Evolutionary conservation across 345 rosid species (phyloP).

Genomic region (Salix brachista): DNA sequence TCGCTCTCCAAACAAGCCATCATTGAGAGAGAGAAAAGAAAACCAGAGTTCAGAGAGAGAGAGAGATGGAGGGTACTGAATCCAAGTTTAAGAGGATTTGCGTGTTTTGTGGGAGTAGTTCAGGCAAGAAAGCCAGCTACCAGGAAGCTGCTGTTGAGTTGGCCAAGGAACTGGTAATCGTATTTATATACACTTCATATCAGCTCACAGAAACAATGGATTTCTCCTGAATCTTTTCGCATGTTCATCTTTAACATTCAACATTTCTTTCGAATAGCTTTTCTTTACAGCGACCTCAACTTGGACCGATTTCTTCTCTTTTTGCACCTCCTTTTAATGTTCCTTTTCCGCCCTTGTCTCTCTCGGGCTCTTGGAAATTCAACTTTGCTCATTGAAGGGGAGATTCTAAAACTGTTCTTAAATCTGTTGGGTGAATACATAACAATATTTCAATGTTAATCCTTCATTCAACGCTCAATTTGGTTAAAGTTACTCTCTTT

Average conservation of each 20-base stretch:
- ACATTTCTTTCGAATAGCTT: neutral
- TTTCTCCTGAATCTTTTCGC: neutral
- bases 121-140: conserved; percentile 73
- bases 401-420: neutral
- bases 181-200: neutral
- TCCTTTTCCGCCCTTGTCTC: neutral
- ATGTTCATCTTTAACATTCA: neutral
- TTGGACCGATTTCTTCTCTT: neutral
- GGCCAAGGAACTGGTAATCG: conserved; percentile 70
- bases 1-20: neutral
- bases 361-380: neutral
- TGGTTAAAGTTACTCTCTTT: neutral
- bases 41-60: conserved; percentile 1
- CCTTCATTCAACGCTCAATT: neutral
- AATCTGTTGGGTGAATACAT: neutral
- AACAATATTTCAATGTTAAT: neutral
- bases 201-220: neutral
- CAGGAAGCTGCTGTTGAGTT: conserved; percentile 80
- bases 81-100: conserved; percentile 81
- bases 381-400: neutral
- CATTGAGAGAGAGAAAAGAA: neutral
- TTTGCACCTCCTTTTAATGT: neutral
- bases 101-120: conserved; percentile 83
- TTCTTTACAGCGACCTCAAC: neutral
- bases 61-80: conserved; percentile 44